These are phyloP conservation scores for Hypoxylon cercidicola DNA, from an alignment of 495 filamentous ascomycete genomes.

Conservation along the genomic window DNA sequence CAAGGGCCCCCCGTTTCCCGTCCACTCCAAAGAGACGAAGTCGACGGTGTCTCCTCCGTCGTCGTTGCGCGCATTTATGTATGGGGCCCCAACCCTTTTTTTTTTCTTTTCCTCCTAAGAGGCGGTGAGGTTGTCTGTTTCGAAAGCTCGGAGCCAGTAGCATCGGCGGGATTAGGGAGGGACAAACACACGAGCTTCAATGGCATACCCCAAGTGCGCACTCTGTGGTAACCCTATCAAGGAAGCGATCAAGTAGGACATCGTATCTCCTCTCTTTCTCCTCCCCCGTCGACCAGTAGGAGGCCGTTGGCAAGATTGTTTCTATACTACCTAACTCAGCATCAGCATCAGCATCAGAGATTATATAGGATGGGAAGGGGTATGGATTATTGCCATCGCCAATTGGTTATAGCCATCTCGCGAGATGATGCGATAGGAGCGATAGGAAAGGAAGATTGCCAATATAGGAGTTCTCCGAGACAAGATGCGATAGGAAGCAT, in stretches of 20 bases:
- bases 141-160: slow-evolving; percentile 16
- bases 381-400: too few species aligned
- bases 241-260: background rate
- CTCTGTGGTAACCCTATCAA: too few species aligned
- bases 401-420: too few species aligned
- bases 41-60: slow-evolving; percentile 3
- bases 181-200: background rate
- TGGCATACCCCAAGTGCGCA: too few species aligned
- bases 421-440: background rate
- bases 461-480: slow-evolving; percentile 38
- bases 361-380: too few species aligned
- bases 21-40: slow-evolving; percentile 12
- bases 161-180: slow-evolving; percentile 5
- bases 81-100: background rate
- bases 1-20: slow-evolving; percentile 22
- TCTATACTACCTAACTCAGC: too few species aligned
- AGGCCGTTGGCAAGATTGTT: background rate
- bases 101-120: slow-evolving; percentile 8
- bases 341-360: too few species aligned
- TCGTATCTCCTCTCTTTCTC: background rate
- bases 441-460: slow-evolving; percentile 12
- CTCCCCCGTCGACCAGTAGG: background rate
- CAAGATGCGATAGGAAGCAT: slow-evolving; percentile 24
- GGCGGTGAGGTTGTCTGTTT: slow-evolving; percentile 32
- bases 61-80: slow-evolving; percentile 22